A percentile compares a stretch with the other conserved stretches of the same genome.
Evolutionary conservation across 176 grass and related monocot species (phyloP).

Genomic region (Panicum miliaceum): DNA sequence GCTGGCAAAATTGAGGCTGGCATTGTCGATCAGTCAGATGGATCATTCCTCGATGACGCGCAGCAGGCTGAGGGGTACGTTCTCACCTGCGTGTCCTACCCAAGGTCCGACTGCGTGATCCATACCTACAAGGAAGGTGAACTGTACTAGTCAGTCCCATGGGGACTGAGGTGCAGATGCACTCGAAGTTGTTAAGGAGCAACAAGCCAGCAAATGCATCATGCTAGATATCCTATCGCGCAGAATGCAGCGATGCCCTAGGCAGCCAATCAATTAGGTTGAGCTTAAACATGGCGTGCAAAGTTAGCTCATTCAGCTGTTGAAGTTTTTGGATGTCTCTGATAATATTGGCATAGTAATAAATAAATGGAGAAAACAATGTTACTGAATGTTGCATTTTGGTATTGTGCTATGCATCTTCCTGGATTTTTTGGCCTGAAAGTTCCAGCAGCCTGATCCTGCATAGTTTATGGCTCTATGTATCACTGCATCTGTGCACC

Average conservation of each 20-base stretch:
- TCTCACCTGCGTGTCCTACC: conserved; percentile 71
- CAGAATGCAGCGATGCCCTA: not conserved
- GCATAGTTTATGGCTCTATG: too few species aligned
- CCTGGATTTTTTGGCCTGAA: not conserved
- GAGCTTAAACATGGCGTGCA: not conserved
- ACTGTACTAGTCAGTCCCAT: conserved; percentile 51
- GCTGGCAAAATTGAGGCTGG: conserved; percentile 56
- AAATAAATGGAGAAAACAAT: not conserved
- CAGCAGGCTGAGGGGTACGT: conserved; percentile 70
- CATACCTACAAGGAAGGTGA: conserved; percentile 82
- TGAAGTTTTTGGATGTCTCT: not conserved
- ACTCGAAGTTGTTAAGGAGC: not conserved
- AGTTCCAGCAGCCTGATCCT: too few species aligned
- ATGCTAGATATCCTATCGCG: not conserved
- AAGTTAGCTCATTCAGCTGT: not conserved
- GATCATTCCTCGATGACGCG: conserved; percentile 65
- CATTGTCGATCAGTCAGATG: conserved; percentile 70
- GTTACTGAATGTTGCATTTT: not conserved
- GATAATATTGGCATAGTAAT: not conserved
- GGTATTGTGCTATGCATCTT: not conserved
- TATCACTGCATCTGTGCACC: not conserved
- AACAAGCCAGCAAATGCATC: not conserved
- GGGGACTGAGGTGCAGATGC: not conserved
- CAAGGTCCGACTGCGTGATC: conserved; percentile 61
- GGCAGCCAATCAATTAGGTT: not conserved